phyloP scores from a whole-genome alignment of 768 basidiomycete species.

The Mycena amicta region DNA sequence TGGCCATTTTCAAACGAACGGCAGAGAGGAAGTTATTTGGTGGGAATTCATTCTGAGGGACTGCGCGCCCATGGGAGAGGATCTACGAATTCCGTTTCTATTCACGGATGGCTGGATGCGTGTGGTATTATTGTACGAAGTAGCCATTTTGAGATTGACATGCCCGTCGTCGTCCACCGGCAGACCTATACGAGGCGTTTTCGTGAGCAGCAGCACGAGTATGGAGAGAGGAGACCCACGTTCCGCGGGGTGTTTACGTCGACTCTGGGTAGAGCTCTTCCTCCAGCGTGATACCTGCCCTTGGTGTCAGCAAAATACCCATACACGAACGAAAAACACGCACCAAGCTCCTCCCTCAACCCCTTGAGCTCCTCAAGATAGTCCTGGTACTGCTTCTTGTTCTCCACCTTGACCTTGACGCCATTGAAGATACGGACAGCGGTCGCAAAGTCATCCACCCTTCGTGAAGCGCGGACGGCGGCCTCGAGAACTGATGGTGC shows the following conservation, averaged over 20 bases:
- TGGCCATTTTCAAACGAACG: too few species aligned
- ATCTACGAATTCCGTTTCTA: neutral
- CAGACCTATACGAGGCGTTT: neutral
- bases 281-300: conserved; percentile 42
- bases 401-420: conserved; percentile 96
- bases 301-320: conserved; percentile 1
- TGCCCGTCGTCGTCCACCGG: neutral
- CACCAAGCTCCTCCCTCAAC: conserved; percentile 91
- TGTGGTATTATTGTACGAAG: neutral
- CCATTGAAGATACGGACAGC: conserved; percentile 97
- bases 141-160: neutral
- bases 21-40: too few species aligned
- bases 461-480: conserved; percentile 82
- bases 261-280: conserved; percentile 46
- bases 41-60: too few species aligned
- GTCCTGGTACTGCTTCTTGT: conserved; percentile 90
- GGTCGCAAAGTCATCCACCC: conserved; percentile 96
- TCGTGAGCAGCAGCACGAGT: neutral
- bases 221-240: neutral
- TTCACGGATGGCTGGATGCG: neutral
- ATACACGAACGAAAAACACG: conserved; percentile 16
- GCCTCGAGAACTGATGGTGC: conserved; percentile 83
- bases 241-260: neutral
- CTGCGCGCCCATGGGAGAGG: too few species aligned
- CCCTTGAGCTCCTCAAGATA: conserved; percentile 91